Evolutionary conservation across 2,329 filamentous ascomycete species (phyloP).

Genomic region (Amylocarpus encephaloides): DNA sequence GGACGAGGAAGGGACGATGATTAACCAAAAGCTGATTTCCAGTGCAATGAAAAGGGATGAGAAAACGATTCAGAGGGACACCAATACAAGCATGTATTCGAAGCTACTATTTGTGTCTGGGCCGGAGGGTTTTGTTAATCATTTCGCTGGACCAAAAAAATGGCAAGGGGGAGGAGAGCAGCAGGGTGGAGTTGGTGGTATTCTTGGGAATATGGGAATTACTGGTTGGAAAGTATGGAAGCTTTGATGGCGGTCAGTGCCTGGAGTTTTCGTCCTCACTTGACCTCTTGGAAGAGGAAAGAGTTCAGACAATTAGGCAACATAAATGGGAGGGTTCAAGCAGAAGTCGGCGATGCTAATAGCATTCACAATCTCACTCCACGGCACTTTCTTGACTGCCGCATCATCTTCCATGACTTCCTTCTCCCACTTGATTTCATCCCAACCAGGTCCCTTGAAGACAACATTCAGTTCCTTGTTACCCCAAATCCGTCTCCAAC

Average conservation of each 20-base stretch:
- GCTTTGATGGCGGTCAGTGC: conserved; percentile 21
- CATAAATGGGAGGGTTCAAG: background rate
- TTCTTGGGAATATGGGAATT: conserved; percentile 50
- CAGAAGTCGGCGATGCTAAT: too few species aligned
- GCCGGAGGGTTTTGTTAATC: conserved; percentile 79
- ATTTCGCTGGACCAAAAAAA: conserved; percentile 73
- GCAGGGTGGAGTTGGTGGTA: conserved; percentile 68
- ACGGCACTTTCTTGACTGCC: too few species aligned
- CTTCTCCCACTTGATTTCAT: too few species aligned
- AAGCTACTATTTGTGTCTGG: conserved; percentile 80
- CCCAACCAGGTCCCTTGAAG: too few species aligned
- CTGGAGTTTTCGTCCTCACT: too few species aligned
- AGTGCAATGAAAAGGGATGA: conserved; percentile 18
- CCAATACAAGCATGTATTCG: conserved; percentile 28
- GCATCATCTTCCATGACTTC: too few species aligned
- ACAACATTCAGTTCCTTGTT: too few species aligned
- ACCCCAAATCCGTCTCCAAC: too few species aligned
- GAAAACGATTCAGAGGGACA: conserved; percentile 23
- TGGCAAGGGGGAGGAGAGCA: conserved; percentile 67
- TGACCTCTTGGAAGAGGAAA: background rate
- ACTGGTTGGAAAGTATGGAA: conserved; percentile 36
- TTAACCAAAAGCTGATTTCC: conserved; percentile 48
- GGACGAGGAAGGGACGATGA: conserved; percentile 68
- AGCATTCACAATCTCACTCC: too few species aligned
- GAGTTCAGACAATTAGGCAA: background rate